These are phyloP conservation scores for Podospora conica DNA, from an alignment of 495 filamentous ascomycete species.

Conservation along the genomic window DNA sequence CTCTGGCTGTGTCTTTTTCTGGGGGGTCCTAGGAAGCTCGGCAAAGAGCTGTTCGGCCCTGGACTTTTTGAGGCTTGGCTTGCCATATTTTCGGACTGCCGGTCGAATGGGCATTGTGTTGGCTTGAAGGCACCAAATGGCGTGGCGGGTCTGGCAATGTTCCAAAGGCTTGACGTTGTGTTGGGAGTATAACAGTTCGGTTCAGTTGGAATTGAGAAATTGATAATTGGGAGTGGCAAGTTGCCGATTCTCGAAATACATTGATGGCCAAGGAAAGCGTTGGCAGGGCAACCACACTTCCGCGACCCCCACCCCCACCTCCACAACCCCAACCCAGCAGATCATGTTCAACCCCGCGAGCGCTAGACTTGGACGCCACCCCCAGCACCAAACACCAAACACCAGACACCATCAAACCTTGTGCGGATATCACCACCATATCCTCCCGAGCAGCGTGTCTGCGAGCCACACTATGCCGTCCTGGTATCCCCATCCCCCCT, in stretches of 20 bases:
- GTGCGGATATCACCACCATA: too few species aligned
- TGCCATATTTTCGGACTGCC: constrained; percentile 40
- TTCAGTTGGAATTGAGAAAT: not conserved
- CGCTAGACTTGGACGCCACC: too few species aligned
- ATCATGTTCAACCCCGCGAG: too few species aligned
- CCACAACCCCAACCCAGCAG: too few species aligned
- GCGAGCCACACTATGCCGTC: not conserved
- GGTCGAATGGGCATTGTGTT: constrained; percentile 28
- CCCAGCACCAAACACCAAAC: too few species aligned
- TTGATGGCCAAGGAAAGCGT: too few species aligned
- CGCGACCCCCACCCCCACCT: too few species aligned
- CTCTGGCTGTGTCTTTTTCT: constrained; percentile 11
- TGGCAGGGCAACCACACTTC: too few species aligned
- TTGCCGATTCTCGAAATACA: too few species aligned
- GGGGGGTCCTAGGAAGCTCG: constrained; percentile 37
- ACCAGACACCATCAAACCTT: too few species aligned
- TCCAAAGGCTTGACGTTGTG: not conserved
- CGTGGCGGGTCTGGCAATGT: not conserved
- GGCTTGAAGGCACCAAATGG: not conserved
- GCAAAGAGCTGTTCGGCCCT: constrained; percentile 36
- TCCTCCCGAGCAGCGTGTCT: too few species aligned
- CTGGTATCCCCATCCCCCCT: not conserved
- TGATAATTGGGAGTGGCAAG: not conserved
- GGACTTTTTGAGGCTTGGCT: constrained; percentile 27
- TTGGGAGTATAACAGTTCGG: too few species aligned